Evolutionary conservation across 179 eudicot genomes (phyloP), one percentile per base, ranked within the genome.

Genomic region (Silene noctiflora): DNA sequence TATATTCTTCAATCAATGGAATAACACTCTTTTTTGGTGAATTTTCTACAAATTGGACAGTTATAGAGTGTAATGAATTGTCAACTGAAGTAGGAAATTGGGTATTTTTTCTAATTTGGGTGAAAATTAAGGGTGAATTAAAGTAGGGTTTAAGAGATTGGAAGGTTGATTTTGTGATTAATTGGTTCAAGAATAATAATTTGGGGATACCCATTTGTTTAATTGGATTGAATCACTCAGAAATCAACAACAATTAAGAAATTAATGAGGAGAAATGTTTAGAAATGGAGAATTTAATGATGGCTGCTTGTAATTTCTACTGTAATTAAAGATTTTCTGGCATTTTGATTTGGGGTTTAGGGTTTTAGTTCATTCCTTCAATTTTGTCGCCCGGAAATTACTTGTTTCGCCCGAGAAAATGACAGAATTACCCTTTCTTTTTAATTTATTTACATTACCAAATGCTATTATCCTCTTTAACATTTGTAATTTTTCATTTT

Each of bases 61-160:
- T 8, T 71, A 24, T 27, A 2, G 63, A 7, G 46, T 53, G 64
- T 71, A 71, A 53, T 24, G 44, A 53, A 17, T 29, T 9, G 75
- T 55, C 75, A 29, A 53, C 6, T 11, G 11, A 6, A 29, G 22
- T 3, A 16, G 63, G 9, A 71, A 14, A 0, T 27, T 71, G 62
- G 75, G 75, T 53, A 8, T 1, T 53, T 22, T 25, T 71, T 55
- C 44, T 16, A 25, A 39, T 39, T 39, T 39, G 46, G 46, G 46
- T 39, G 4, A 39, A 39, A 39, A 39, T 39, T 39, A 39, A 39
- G 46, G 46, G 46, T 39, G 46, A 39, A 8, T 8, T 39, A 39
- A 70, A 22, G 20, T 48, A 20, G 22, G 61, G 20, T 53, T 70
- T 70, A 58, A 68, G n/a, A 39, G 27, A 68, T 68, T 68, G 72